Evolutionary conservation across 495 filamentous ascomycete genomes (phyloP).

Genomic region (Lasiosphaeria miniovina): DNA sequence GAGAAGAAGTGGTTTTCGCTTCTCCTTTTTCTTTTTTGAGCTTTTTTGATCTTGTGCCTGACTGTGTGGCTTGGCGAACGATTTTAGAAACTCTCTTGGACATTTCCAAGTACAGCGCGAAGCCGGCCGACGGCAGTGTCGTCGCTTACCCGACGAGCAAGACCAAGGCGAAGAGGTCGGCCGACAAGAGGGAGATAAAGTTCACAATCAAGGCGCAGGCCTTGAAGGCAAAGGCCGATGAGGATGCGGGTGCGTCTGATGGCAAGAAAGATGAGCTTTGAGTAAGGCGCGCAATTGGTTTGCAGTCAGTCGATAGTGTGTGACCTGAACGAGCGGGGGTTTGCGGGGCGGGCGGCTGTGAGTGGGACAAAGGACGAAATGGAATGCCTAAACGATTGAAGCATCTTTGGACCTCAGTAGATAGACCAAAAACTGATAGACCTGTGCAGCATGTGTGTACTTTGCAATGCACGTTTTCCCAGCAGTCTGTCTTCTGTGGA

Average conservation of each 20-base stretch:
- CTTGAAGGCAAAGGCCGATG: conserved; percentile 23
- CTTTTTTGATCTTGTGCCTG: not conserved
- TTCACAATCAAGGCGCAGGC: conserved; percentile 30
- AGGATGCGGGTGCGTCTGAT: conserved; percentile 6
- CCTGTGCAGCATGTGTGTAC: too few species aligned
- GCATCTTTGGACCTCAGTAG: too few species aligned
- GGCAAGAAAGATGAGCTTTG: conserved; percentile 19
- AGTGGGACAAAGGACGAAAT: too few species aligned
- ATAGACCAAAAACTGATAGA: too few species aligned
- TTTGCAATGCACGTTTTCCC: too few species aligned
- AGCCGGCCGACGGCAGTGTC: conserved; percentile 27
- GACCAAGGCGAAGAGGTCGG: conserved; percentile 17
- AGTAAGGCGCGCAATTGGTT: not conserved
- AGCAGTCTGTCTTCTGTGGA: too few species aligned
- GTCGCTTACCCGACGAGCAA: conserved; percentile 30
- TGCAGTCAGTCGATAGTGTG: too few species aligned
- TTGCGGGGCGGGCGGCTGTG: too few species aligned
- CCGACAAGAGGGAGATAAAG: conserved; percentile 24
- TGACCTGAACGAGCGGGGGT: too few species aligned
- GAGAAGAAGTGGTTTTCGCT: too few species aligned
- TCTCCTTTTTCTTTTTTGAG: not conserved
- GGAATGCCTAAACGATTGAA: too few species aligned
- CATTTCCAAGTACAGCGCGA: conserved; percentile 27
- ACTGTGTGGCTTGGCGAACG: not conserved
- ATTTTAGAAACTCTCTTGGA: conserved; percentile 26